These are phyloP conservation scores for Mycena vulgaris DNA, from an alignment of 768 basidiomycete genomes.

Conservation along the genomic window DNA sequence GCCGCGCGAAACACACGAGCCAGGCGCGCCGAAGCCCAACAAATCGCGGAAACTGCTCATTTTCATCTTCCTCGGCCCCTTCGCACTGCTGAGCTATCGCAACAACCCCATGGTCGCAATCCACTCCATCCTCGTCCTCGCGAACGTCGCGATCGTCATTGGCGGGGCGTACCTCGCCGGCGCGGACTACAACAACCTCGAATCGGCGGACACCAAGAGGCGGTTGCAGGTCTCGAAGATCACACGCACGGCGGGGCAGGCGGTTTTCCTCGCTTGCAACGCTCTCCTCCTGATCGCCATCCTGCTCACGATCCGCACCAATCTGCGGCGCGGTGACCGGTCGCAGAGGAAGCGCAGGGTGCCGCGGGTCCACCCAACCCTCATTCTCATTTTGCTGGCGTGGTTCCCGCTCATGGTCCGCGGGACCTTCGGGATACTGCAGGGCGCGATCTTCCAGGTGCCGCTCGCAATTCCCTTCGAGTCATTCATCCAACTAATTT, in stretches of 20 bases:
- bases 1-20: slow-evolving; percentile 43
- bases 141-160: slow-evolving; percentile 51
- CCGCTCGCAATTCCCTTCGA: not conserved
- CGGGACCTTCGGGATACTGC: slow-evolving; percentile 51
- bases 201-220: slow-evolving; percentile 32
- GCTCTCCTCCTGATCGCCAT: slow-evolving; percentile 44
- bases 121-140: slow-evolving; percentile 49
- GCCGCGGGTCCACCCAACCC: slow-evolving; percentile 45
- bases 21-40: slow-evolving; percentile 13
- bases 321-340: slow-evolving; percentile 35
- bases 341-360: not conserved
- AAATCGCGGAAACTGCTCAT: slow-evolving; percentile 24
- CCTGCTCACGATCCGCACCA: slow-evolving; percentile 44
- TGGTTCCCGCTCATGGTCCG: slow-evolving; percentile 54
- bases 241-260: slow-evolving; percentile 49
- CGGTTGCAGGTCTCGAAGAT: slow-evolving; percentile 45
- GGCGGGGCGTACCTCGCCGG: slow-evolving; percentile 52
- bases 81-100: slow-evolving; percentile 42
- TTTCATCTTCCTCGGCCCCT: slow-evolving; percentile 42
- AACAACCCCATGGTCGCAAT: slow-evolving; percentile 49
- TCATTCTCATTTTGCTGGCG: slow-evolving; percentile 44
- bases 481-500: not conserved
- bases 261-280: slow-evolving; percentile 52
- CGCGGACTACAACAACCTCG: slow-evolving; percentile 33
- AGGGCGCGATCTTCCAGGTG: slow-evolving; percentile 11